These are phyloP conservation scores for Termitomyces titanicus DNA, from an alignment of 768 basidiomycete genomes.

Conservation along the genomic window DNA sequence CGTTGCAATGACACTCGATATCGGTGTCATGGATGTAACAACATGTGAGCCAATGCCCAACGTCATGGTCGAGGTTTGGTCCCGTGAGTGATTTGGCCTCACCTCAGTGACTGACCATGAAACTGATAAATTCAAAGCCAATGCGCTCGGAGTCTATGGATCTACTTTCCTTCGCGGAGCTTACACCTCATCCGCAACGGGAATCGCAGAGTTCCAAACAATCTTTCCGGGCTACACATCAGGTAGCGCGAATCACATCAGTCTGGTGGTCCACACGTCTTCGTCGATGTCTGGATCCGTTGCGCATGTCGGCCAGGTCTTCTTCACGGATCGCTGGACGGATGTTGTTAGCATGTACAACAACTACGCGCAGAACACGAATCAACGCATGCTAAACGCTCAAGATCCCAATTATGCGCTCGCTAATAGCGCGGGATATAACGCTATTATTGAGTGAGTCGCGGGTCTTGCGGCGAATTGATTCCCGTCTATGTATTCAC, in stretches of 20 bases:
- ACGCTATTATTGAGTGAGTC: constrained; percentile 26
- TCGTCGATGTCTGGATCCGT: constrained; percentile 12
- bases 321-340: constrained; percentile 21
- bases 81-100: constrained; percentile 6
- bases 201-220: constrained; percentile 16
- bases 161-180: constrained; percentile 18
- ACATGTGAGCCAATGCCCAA: constrained; percentile 36
- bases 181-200: constrained; percentile 8
- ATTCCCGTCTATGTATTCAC: background rate
- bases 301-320: constrained; percentile 16
- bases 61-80: constrained; percentile 32
- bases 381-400: constrained; percentile 18
- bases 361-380: constrained; percentile 16
- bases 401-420: constrained; percentile 19
- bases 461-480: constrained; percentile 8
- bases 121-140: constrained; percentile 8
- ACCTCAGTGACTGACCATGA: background rate
- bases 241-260: constrained; percentile 16
- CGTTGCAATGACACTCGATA: constrained; percentile 31
- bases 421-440: constrained; percentile 24
- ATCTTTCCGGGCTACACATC: constrained; percentile 16
- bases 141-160: constrained; percentile 16
- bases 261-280: constrained; percentile 15
- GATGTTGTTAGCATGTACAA: constrained; percentile 15
- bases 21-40: constrained; percentile 34